These are phyloP conservation scores for Xylaria bambusicola DNA, from an alignment of 495 filamentous ascomycete genomes.

Conservation along the genomic window DNA sequence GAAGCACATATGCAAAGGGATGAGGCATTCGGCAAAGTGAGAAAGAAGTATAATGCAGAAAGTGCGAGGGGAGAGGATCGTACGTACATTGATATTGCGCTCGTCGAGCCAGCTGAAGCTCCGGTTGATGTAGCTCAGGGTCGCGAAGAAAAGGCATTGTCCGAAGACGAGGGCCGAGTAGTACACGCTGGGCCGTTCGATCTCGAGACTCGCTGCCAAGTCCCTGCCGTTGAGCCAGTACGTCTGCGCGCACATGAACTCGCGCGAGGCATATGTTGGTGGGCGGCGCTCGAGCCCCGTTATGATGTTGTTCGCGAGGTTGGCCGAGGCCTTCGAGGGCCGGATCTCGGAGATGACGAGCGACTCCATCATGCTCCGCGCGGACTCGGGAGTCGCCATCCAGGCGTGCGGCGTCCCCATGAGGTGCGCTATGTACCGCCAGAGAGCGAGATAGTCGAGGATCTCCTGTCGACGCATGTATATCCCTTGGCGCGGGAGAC, in stretches of 20 bases:
- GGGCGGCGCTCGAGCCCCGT: conserved; percentile 61
- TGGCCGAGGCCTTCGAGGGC: conserved; percentile 59
- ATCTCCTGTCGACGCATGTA: conserved; percentile 63
- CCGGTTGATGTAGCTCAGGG: conserved; percentile 55
- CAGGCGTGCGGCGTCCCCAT: conserved; percentile 65
- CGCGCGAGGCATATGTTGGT: conserved; percentile 60
- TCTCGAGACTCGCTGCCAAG: conserved; percentile 60
- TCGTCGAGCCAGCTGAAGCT: conserved; percentile 60
- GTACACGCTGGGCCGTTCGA: conserved; percentile 57
- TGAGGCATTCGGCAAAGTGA: no score
- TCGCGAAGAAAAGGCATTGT: conserved; percentile 67
- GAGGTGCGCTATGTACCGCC: conserved; percentile 73
- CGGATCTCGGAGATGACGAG: conserved; percentile 62
- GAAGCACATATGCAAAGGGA: no score
- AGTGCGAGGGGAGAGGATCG: not conserved
- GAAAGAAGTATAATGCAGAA: not conserved
- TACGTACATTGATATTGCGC: conserved; percentile 52
- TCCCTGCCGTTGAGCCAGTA: conserved; percentile 70
- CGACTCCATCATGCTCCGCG: conserved; percentile 65
- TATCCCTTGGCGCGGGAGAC: conserved; percentile 73
- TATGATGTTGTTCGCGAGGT: conserved; percentile 76
- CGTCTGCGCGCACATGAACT: conserved; percentile 66
- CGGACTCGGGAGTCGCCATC: conserved; percentile 56
- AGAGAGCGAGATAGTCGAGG: conserved; percentile 70
- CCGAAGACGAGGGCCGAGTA: conserved; percentile 64